Base-by-base conservation (phyloP, 805 yeast genomes). In the Groenewaldozyma tartarivorans region DNA sequence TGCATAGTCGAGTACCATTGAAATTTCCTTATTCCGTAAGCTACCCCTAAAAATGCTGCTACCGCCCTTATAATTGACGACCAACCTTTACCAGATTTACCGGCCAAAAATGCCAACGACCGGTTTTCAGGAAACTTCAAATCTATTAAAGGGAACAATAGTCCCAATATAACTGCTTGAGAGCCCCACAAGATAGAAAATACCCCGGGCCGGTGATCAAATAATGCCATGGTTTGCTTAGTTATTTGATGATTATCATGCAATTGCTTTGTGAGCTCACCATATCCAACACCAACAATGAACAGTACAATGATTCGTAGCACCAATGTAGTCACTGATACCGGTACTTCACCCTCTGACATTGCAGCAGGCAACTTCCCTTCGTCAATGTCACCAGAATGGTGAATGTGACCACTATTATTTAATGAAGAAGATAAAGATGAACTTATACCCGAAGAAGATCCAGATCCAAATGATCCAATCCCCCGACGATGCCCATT, bases 31-130 rank as follows among this genome's bases (percentile, higher is more conserved):
- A 62, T 54, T 18, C 66, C 65, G 40, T 64, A 64, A 7, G 62
- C 50, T 9, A 64, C 56, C 13, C 68, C 68, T 41, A 63, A 43
- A 32, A 64, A 56, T 17, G 62, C 63, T 5, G 63, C 68, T 27
- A 60, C 56, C 7, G 66, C 61, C 5, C 68, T 55, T 5, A 62
- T 52, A 21, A 62, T 48, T n/a, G 63, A 49, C 6, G 47, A 35
- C 67, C 67, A 62, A 29, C 56, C 58, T 34, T 49, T 44, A 24
- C 55, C 51, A 15, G 54, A 49, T 31, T 48, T 46, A 13, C 54
- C 53, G 5, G 40, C 41, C 15, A 24, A 22, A 15, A 41, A 33
- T 27, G 29, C 13, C 16, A 39, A 37, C 24, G 30, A 29, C 32
- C 43, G 32, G 13, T 45, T 20, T 19, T 45, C 49, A n/a, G 54